Evolutionary conservation across 116 monocot species (phyloP), one percentile per base, ranked within the genome.

Genomic region (Trichopus zeylanicus): DNA sequence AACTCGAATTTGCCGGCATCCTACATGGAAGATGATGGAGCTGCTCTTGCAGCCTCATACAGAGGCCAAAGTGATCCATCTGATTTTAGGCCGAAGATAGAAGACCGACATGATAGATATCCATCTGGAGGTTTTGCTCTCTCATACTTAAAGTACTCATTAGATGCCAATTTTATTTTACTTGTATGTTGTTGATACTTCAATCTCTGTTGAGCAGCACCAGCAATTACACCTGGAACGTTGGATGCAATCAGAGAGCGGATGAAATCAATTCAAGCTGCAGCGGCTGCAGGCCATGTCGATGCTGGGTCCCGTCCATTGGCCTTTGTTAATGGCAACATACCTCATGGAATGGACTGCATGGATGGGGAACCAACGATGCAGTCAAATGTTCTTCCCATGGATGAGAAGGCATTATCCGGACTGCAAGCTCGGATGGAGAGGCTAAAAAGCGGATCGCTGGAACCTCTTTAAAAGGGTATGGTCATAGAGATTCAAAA

Each of bases 371-470:
- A 91, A 24, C 24, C 46, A 9, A 69, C 60, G 5, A 57, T 34
- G 11, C 76, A 72, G 3, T 34, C 68, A 1, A 75, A 26, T 58
- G 68, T 82, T 55, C 78, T 73, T 46, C 91, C 98, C 0, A 82
- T 91, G 88, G 98, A 98, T 62, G 98, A 98, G 69, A 82, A 78
- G 66, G 98, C 98, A 23, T 67, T 98, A 46, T 98, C 98, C 63
- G 87, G 91, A 18, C 55, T 98, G 18, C 98, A 98, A 54, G 98
- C 98, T 23, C 78, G 98, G n/a, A 98, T 98, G 98, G 88, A 98
- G 63, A 76, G 98, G 64, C 78, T 98, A 22, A 98, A 91, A 62
- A 87, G 84, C 56, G 98, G 98, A n/a, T 75, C 82, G 9, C 42
- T 97, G 29, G 91, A 90, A 46, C 76, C 89, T 26, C 69, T 89